These are phyloP conservation scores for Serendipita sp. DNA, from an alignment of 768 basidiomycete species.

Conservation along the genomic window DNA sequence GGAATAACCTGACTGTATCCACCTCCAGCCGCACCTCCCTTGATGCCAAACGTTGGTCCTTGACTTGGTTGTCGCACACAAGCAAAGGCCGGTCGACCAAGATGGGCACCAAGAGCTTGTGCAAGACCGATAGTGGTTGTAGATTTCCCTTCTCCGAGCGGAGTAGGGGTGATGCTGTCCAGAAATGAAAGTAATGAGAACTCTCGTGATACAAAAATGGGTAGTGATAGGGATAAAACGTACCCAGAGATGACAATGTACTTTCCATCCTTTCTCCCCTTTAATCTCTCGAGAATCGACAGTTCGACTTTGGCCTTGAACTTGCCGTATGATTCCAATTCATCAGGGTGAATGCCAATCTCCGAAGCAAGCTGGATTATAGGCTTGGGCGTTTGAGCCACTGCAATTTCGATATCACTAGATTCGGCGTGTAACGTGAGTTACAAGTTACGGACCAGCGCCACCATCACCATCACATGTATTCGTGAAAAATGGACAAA, in stretches of 20 bases:
- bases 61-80: conserved; percentile 97
- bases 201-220: too few relatives aligned
- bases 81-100: conserved; percentile 84
- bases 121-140: conserved; percentile 95
- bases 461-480: too few relatives aligned
- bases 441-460: too few relatives aligned
- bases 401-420: conserved; percentile 87
- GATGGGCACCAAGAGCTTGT: conserved; percentile 89
- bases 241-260: conserved; percentile 93
- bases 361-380: conserved; percentile 71
- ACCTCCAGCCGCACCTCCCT: conserved; percentile 95
- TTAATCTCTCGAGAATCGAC: conserved; percentile 66
- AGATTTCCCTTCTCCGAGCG: conserved; percentile 94
- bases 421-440: not conserved
- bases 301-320: conserved; percentile 98
- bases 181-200: not conserved
- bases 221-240: conserved; percentile 12
- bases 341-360: conserved; percentile 71
- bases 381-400: conserved; percentile 87
- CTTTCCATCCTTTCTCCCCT: conserved; percentile 80
- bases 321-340: conserved; percentile 86
- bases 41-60: conserved; percentile 98
- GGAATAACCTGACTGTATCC: conserved; percentile 99
- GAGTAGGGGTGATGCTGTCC: conserved; percentile 82
- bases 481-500: conserved; percentile 5